phyloP scores from a whole-genome alignment of 2,329 filamentous ascomycete genomes.

The Graphium sp. region DNA sequence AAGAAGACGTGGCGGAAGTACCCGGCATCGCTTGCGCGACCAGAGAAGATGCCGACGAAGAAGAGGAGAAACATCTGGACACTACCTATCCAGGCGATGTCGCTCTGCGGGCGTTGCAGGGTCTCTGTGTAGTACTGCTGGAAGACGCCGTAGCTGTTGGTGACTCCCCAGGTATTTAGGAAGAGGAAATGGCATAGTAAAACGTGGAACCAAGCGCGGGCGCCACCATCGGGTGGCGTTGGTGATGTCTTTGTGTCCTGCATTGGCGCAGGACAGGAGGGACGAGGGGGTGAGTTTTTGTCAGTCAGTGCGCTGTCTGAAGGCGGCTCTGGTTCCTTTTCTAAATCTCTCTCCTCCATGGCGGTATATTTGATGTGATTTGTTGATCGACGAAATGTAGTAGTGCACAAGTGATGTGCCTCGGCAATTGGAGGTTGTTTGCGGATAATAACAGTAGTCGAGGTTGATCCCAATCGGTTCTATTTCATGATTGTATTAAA shows the following conservation, averaged over 20 bases:
- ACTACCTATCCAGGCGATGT: conserved; percentile 28
- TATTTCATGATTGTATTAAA: no score
- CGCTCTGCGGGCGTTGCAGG: conserved; percentile 15
- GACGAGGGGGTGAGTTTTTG: background rate
- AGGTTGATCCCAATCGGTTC: no score
- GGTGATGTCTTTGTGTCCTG: background rate
- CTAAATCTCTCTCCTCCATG: no score
- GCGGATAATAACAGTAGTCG: no score
- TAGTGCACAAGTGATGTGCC: no score
- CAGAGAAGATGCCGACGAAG: conserved; percentile 26
- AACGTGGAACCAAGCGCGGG: conserved; percentile 13
- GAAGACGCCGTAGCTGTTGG: conserved; percentile 42
- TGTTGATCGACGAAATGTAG: no score
- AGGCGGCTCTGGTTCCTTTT: background rate
- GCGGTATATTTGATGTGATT: no score
- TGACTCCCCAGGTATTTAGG: conserved; percentile 27
- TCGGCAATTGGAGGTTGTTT: no score
- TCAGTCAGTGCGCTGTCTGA: background rate
- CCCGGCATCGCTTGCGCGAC: conserved; percentile 31
- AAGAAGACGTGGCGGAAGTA: conserved; percentile 22
- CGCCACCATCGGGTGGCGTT: conserved; percentile 7
- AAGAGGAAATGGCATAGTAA: conserved; percentile 19
- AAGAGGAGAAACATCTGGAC: conserved; percentile 33
- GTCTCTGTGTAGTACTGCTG: conserved; percentile 28
- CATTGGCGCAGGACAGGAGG: background rate